phyloP scores from a whole-genome alignment of 352 stramenopile species.

The Phytophthora cajani region DNA sequence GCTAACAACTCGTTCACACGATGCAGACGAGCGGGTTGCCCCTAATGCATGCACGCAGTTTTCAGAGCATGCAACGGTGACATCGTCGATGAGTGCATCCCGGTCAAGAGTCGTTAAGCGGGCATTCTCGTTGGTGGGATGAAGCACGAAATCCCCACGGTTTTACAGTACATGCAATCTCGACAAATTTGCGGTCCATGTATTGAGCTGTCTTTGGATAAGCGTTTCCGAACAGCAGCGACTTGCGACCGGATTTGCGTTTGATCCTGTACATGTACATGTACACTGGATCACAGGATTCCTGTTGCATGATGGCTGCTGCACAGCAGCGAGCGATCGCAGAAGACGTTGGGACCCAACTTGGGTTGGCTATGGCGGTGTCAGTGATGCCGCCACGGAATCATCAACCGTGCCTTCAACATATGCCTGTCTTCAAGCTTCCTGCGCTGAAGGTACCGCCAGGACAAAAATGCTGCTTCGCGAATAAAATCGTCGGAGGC shows the following conservation, averaged over 20 bases:
- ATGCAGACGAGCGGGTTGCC: conserved; percentile 14
- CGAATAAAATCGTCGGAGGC: conserved; percentile 24
- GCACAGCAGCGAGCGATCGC: neutral
- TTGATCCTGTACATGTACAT: neutral
- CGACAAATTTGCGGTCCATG: neutral
- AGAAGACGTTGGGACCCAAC: neutral
- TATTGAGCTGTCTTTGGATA: neutral
- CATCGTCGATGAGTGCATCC: neutral
- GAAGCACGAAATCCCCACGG: neutral
- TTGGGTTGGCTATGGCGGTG: neutral
- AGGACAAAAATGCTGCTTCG: conserved; percentile 21
- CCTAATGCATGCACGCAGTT: neutral
- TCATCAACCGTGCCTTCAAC: neutral
- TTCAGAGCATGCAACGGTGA: neutral
- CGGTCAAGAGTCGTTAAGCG: neutral
- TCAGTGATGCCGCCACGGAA: neutral
- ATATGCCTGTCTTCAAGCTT: conserved; percentile 2
- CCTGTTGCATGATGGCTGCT: neutral
- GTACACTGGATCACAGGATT: too few species aligned
- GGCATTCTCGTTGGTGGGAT: neutral
- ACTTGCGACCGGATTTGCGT: neutral
- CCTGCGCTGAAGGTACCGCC: neutral
- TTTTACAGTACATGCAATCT: neutral
- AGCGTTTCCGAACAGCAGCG: neutral
- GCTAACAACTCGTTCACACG: conserved; percentile 5